Evolutionary conservation across 441 rosid genomes (phyloP).

Genomic region (Iberis amara): DNA sequence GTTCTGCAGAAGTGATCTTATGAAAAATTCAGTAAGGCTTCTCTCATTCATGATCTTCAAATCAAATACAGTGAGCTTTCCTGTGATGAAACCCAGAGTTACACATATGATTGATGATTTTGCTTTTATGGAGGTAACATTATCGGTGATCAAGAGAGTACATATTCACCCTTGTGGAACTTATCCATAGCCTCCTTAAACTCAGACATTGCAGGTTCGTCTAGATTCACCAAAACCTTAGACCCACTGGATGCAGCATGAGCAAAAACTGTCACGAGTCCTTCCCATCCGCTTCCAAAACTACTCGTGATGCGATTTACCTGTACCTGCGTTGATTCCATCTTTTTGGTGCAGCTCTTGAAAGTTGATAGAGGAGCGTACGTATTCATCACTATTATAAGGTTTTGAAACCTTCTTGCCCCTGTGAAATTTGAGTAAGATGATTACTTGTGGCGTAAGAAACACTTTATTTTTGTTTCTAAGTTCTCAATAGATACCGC

Average conservation of each 20-base stretch:
- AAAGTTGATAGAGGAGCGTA: no score
- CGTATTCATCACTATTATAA: no score
- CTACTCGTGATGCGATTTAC: no score
- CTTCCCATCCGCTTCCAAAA: no score
- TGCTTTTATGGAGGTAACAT: background rate
- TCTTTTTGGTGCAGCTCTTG: no score
- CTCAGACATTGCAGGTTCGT: conserved; percentile 40
- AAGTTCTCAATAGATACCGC: no score
- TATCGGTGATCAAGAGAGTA: conserved; percentile 21
- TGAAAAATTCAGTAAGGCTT: conserved; percentile 6
- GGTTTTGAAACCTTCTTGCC: no score
- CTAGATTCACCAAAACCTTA: conserved; percentile 60
- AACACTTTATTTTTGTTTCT: no score
- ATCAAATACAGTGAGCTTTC: conserved; percentile 7
- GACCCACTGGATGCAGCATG: conserved; percentile 51
- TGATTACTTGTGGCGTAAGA: no score
- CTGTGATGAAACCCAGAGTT: conserved; percentile 21
- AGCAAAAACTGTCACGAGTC: conserved; percentile 54
- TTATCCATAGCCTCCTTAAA: conserved; percentile 62
- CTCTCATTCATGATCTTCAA: conserved; percentile 8
- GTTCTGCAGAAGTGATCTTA: background rate
- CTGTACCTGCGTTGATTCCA: no score
- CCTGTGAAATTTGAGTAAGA: no score
- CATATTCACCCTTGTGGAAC: conserved; percentile 40
- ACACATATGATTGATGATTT: conserved; percentile 18